Conservation (phyloP, 805 yeast genomes). For the Pichia gijzeniarum region DNA sequence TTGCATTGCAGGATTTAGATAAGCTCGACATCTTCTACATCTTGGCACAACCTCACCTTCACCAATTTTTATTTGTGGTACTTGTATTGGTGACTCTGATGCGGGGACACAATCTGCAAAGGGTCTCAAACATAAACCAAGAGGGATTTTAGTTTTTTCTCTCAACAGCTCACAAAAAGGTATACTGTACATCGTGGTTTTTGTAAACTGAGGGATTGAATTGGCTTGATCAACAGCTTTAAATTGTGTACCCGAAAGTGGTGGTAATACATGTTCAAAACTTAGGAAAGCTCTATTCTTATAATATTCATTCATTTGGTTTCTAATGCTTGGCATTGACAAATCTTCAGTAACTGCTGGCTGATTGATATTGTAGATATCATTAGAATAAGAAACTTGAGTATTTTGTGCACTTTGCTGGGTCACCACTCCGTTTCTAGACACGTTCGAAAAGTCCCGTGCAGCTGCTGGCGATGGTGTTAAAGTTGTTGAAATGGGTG, state of each 20-base stretch:
- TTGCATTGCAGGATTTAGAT: conserved; percentile 78
- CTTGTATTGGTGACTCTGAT: conserved; percentile 37
- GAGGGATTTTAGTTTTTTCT: conserved; percentile 65
- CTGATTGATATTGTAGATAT: conserved; percentile 7
- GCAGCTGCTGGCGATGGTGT: too few species aligned
- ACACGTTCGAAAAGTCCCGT: too few species aligned
- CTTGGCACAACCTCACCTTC: conserved; percentile 67
- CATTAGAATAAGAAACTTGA: neutral
- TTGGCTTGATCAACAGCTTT: conserved; percentile 75
- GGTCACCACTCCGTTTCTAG: too few species aligned
- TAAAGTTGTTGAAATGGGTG: neutral
- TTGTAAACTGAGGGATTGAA: conserved; percentile 71
- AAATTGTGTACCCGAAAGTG: conserved; percentile 69
- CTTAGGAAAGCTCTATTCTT: conserved; percentile 52
- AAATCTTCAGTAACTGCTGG: conserved; percentile 21
- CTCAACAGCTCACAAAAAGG: conserved; percentile 72
- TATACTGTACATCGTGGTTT: conserved; percentile 74
- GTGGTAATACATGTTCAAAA: conserved; percentile 74
- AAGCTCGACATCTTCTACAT: conserved; percentile 87
- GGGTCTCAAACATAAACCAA: conserved; percentile 78
- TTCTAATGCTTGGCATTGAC: conserved; percentile 33
- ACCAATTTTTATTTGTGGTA: conserved; percentile 64
- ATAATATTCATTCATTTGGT: conserved; percentile 29
- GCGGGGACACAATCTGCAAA: conserved; percentile 55
- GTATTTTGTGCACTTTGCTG: neutral